These are phyloP conservation scores for Tothia fuscella DNA, from an alignment of 2,329 filamentous ascomycete genomes.

Conservation along the genomic window DNA sequence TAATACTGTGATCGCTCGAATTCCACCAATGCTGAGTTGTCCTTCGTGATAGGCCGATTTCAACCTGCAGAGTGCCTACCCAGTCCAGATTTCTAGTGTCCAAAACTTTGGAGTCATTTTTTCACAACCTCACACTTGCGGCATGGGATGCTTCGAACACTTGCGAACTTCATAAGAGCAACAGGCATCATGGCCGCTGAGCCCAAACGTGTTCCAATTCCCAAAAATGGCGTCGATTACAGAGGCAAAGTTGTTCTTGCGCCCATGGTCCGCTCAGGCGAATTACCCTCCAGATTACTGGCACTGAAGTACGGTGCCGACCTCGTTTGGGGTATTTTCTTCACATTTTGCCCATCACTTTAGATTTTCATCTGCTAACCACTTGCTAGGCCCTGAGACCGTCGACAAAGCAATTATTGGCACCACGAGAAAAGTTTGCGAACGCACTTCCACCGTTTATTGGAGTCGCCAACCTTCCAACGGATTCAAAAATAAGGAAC, in stretches of 20 bases:
- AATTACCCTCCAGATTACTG: conserved; percentile 77
- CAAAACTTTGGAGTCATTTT: no score
- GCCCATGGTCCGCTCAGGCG: conserved; percentile 96
- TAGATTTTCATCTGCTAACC: conserved; percentile 11
- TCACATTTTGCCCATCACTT: conserved; percentile 17
- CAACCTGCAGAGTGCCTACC: no score
- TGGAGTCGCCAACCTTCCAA: conserved; percentile 69
- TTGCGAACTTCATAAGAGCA: conserved; percentile 20
- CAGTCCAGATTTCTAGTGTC: no score
- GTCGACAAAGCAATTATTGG: conserved; percentile 89
- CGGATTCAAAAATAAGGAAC: conserved; percentile 47
- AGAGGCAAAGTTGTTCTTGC: conserved; percentile 87
- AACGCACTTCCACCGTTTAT: conserved; percentile 67
- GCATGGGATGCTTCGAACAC: conserved; percentile 28
- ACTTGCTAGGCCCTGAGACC: conserved; percentile 65
- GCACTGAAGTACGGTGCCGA: conserved; percentile 93
- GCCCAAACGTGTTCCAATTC: conserved; percentile 62
- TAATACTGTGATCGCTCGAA: no score
- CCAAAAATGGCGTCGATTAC: conserved; percentile 82
- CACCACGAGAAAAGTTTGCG: conserved; percentile 64
- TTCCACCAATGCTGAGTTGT: no score
- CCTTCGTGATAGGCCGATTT: no score
- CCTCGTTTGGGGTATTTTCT: conserved; percentile 79
- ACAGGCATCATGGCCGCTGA: conserved; percentile 8
- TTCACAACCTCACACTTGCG: not conserved